phyloP scores from a whole-genome alignment of 176 grass and related monocot species.

The Eremochloa ophiuroides region DNA sequence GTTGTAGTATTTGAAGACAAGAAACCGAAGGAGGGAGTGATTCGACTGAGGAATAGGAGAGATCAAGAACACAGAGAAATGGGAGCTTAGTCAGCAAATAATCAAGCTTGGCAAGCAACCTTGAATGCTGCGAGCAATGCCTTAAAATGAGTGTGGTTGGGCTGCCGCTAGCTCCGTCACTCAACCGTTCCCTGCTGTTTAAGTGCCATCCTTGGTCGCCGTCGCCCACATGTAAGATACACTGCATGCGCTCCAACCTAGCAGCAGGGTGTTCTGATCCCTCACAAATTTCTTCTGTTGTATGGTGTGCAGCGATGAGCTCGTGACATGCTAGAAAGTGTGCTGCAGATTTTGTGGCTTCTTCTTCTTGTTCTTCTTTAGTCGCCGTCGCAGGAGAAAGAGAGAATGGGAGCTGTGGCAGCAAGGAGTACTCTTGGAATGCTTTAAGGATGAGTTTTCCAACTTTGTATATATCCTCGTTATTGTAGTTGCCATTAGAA shows the following conservation, averaged over 20 bases:
- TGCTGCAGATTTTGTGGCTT: neutral
- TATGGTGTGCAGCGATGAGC: neutral
- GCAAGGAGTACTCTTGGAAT: neutral
- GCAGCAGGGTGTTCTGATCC: neutral
- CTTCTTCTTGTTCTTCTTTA: no score
- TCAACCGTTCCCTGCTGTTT: neutral
- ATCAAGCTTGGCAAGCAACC: neutral
- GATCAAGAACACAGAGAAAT: neutral
- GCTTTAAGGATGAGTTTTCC: constrained; percentile 13
- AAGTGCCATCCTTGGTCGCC: neutral
- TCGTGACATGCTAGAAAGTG: neutral
- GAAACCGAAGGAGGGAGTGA: no score
- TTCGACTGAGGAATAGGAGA: constrained; percentile 16
- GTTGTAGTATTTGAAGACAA: no score
- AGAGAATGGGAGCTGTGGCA: neutral
- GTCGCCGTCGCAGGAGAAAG: neutral
- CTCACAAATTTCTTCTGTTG: neutral
- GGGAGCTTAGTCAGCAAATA: neutral
- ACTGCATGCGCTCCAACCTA: neutral
- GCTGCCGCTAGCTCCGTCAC: fast-evolving
- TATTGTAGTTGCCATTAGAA: neutral
- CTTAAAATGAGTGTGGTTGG: neutral
- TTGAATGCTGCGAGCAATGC: neutral
- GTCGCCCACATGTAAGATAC: neutral
- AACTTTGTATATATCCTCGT: neutral